phyloP scores from a whole-genome alignment of 2,329 filamentous ascomycete species.

The Paecilomyces fulvus region DNA sequence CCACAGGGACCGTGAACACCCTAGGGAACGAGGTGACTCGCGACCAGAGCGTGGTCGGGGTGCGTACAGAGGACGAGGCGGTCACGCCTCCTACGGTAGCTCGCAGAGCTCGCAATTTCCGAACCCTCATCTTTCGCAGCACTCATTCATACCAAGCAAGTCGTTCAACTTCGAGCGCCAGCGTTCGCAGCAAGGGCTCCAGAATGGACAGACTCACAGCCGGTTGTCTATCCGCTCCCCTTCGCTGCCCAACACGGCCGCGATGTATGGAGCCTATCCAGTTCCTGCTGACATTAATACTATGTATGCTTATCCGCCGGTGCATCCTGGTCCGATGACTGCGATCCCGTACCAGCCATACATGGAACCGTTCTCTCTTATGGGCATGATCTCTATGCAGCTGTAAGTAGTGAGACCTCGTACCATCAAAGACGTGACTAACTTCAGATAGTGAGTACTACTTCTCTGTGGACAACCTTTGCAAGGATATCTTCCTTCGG shows the following conservation, averaged over 20 bases:
- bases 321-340: conserved; percentile 47
- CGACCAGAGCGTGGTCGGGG: conserved; percentile 33
- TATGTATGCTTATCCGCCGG: conserved; percentile 50
- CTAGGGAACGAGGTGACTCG: conserved; percentile 27
- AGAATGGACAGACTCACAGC: conserved; percentile 31
- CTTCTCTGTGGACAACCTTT: conserved; percentile 90
- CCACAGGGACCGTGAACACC: conserved; percentile 26
- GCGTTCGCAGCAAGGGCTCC: conserved; percentile 28
- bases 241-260: conserved; percentile 48
- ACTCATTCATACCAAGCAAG: conserved; percentile 33
- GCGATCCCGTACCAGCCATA: conserved; percentile 51
- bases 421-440: conserved; percentile 13
- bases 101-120: conserved; percentile 30
- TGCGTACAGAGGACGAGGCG: conserved; percentile 34
- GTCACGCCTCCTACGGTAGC: conserved; percentile 25
- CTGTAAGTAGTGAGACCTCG: conserved; percentile 36
- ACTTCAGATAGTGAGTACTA: conserved; percentile 70
- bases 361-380: conserved; percentile 48
- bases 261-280: conserved; percentile 41
- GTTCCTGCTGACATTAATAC: conserved; percentile 39
- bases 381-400: conserved; percentile 53
- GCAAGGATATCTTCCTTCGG: conserved; percentile 84
- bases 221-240: conserved; percentile 51
- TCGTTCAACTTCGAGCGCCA: conserved; percentile 35
- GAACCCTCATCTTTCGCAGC: conserved; percentile 31